Percentiles rank a stretch among this genome's conserved stretches.
Conservation (phyloP, 202 grass and related monocot species). For the Hordeum pubiflorum region DNA sequence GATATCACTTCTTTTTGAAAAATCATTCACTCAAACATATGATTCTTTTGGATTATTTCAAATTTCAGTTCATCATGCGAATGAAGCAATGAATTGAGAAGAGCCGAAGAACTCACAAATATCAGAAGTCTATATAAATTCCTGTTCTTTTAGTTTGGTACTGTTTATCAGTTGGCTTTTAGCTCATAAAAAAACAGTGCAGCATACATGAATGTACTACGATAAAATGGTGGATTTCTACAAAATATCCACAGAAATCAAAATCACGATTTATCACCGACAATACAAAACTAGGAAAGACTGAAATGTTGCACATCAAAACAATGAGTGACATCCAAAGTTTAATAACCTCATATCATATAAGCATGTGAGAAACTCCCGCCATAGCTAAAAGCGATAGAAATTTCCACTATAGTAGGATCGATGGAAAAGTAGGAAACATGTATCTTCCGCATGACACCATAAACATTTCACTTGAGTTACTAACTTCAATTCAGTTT, state of each 20-base stretch:
- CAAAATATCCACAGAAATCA: not conserved
- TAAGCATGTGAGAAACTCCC: not conserved
- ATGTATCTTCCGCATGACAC: not conserved
- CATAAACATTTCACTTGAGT: not conserved
- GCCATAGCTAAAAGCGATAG: not conserved
- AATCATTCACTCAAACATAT: not conserved
- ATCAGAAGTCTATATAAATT: not conserved
- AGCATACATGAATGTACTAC: not conserved
- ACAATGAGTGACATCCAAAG: not conserved
- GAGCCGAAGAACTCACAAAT: not conserved
- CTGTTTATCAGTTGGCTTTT: not conserved
- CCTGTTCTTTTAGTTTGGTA: not conserved
- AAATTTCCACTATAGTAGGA: not conserved
- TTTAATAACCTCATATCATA: not conserved
- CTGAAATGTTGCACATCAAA: slow-evolving; percentile 5
- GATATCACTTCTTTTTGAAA: not conserved
- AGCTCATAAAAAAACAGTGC: not conserved
- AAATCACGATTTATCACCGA: not conserved
- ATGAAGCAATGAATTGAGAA: not conserved
- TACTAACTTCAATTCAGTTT: not conserved
- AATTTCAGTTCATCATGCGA: not conserved
- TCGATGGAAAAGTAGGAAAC: not conserved
- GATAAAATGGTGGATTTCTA: slow-evolving; percentile 11
- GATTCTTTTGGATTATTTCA: not conserved
- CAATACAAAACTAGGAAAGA: not conserved